A percentile compares a stretch with the other conserved stretches of the same genome.
phyloP scores from a whole-genome alignment of 106 monocot species.

The Acorus gramineus region DNA sequence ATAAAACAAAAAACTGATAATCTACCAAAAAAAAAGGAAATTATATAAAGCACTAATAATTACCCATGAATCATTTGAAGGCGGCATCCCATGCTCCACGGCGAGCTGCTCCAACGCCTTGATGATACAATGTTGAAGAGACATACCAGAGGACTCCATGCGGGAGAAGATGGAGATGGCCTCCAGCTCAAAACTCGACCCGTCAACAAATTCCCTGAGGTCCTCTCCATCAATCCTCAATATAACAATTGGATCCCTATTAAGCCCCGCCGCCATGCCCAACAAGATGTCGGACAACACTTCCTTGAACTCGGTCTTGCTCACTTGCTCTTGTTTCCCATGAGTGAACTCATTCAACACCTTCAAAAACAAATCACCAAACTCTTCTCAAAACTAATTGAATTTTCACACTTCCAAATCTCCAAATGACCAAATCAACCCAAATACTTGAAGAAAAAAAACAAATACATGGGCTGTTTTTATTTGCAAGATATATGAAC shows the following conservation, averaged over 20 bases:
- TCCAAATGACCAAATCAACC: no score
- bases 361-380: slow-evolving; percentile 7
- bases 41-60: background rate
- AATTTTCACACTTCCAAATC: no score
- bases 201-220: slow-evolving; percentile 56
- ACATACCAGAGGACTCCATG: slow-evolving; percentile 27
- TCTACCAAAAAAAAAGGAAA: no score
- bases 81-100: slow-evolving; percentile 82
- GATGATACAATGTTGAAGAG: slow-evolving; percentile 37
- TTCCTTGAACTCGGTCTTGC: slow-evolving; percentile 73
- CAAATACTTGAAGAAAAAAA: no score
- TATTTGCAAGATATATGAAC: no score
- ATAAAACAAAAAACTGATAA: no score
- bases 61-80: slow-evolving; percentile 79
- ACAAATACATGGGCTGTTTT: no score
- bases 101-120: slow-evolving; percentile 43
- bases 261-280: slow-evolving; percentile 94
- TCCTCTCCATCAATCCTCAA: slow-evolving; percentile 87
- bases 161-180: slow-evolving; percentile 38
- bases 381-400: no score
- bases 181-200: slow-evolving; percentile 56
- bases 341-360: slow-evolving; percentile 84
- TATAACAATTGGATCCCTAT: slow-evolving; percentile 83
- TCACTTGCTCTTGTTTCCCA: slow-evolving; percentile 61
- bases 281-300: slow-evolving; percentile 76